These are phyloP conservation scores for Suzukiozyma palmioleophila DNA, from an alignment of 1,139 yeast genomes.

Conservation along the genomic window DNA sequence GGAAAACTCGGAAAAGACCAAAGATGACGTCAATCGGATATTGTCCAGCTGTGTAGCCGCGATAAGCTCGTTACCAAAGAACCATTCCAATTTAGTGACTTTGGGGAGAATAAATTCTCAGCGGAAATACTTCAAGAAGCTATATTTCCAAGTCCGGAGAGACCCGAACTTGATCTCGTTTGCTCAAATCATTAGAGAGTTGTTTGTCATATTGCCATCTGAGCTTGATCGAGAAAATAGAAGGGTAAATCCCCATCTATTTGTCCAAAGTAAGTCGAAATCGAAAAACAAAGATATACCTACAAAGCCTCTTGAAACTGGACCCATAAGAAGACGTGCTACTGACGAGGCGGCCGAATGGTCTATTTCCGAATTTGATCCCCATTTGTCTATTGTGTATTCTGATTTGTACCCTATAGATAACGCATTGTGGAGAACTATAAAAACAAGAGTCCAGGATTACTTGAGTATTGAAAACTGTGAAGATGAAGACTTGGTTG, in stretches of 20 bases:
- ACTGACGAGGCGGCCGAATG: slow-evolving; percentile 46
- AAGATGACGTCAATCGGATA: slow-evolving; percentile 56
- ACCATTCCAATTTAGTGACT: slow-evolving; percentile 33
- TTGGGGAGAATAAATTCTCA: slow-evolving; percentile 37
- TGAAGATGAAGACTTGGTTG: slow-evolving; percentile 32
- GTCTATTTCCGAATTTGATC: slow-evolving; percentile 57
- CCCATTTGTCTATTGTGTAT: slow-evolving; percentile 72
- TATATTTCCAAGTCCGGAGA: slow-evolving; percentile 53
- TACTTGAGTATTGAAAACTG: slow-evolving; percentile 52
- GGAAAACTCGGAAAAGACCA: slow-evolving; percentile 32
- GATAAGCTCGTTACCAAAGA: slow-evolving; percentile 41
- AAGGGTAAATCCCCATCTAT: slow-evolving; percentile 37
- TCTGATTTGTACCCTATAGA: slow-evolving; percentile 65
- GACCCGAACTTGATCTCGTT: slow-evolving; percentile 60
- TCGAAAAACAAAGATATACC: slow-evolving; percentile 9
- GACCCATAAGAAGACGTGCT: slow-evolving; percentile 23
- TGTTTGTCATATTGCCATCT: slow-evolving; percentile 50
- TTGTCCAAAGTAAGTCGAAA: slow-evolving; percentile 24
- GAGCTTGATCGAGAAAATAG: slow-evolving; percentile 34
- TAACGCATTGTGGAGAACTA: slow-evolving; percentile 63
- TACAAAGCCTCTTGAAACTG: slow-evolving; percentile 23
- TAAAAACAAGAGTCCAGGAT: slow-evolving; percentile 67
- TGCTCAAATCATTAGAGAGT: slow-evolving; percentile 66
- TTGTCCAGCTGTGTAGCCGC: slow-evolving; percentile 68
- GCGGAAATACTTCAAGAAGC: slow-evolving; percentile 54